Evolutionary conservation across 371 early-diverging fungal genomes (phyloP).

Genomic region (Mucor ambiguus): DNA sequence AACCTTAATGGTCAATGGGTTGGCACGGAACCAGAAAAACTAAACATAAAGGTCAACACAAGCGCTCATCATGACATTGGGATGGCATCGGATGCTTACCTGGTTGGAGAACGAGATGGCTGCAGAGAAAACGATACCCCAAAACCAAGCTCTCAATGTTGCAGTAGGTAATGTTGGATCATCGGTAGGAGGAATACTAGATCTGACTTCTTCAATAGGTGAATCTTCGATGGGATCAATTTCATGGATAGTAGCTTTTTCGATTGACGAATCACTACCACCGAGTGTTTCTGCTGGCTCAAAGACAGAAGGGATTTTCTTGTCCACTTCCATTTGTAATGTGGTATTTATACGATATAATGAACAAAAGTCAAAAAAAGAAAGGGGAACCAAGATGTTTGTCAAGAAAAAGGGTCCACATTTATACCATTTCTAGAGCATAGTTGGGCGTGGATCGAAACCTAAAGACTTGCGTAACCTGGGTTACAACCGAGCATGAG

Average conservation of each 20-base stretch:
- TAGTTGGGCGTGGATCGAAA: neutral
- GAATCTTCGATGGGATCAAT: conserved; percentile 55
- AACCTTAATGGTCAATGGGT: conserved; percentile 62
- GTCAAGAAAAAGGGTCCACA: neutral
- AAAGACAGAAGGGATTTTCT: conserved; percentile 8
- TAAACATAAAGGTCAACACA: conserved; percentile 4
- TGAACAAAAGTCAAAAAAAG: neutral
- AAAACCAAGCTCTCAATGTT: conserved; percentile 78
- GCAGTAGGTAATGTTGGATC: conserved; percentile 68
- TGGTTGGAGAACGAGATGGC: conserved; percentile 73
- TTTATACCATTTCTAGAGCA: neutral
- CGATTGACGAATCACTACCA: conserved; percentile 5
- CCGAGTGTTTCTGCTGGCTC: conserved; percentile 5
- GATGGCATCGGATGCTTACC: conserved; percentile 17
- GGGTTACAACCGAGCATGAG: neutral
- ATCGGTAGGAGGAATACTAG: conserved; percentile 66
- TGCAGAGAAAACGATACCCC: conserved; percentile 68
- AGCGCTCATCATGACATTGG: neutral
- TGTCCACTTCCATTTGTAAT: conserved; percentile 15
- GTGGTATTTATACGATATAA: neutral
- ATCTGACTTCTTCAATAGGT: conserved; percentile 72
- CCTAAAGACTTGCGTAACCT: neutral
- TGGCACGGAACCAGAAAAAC: conserved; percentile 77
- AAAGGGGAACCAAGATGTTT: neutral
- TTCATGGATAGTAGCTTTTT: conserved; percentile 3